Conservation (phyloP, 305 asterid species). For the Fraxinus xanthoxyloides region DNA sequence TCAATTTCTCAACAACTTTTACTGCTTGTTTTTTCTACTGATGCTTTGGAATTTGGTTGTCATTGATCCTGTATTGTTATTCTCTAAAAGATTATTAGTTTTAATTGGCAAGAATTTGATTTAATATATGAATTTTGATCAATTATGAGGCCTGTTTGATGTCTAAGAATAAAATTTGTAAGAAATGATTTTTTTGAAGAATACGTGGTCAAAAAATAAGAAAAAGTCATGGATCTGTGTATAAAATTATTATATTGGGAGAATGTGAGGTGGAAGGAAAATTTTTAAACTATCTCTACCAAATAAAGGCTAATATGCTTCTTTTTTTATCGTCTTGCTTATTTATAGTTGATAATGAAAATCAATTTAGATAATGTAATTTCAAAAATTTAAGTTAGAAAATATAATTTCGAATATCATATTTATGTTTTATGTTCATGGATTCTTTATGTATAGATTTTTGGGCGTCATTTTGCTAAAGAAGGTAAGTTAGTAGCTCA, state of each 20-base stretch:
- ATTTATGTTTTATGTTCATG: background rate
- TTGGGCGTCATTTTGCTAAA: background rate
- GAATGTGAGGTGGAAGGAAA: background rate
- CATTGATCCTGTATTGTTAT: background rate
- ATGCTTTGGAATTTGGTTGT: background rate
- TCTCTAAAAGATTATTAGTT: background rate
- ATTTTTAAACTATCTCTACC: background rate
- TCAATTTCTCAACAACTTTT: background rate
- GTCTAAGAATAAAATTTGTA: background rate
- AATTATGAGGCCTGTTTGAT: background rate
- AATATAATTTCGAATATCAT: too few species aligned
- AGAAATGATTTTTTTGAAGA: background rate
- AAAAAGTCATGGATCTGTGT: too few species aligned
- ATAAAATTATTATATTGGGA: too few species aligned
- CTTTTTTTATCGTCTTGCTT: background rate
- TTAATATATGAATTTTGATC: background rate
- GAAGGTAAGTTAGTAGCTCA: background rate
- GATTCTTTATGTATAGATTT: background rate
- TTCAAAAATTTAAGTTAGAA: background rate
- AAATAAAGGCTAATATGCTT: background rate
- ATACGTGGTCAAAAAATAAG: too few species aligned
- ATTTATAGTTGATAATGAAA: background rate
- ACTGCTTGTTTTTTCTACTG: background rate
- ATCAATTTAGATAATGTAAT: background rate
- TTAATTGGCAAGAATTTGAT: background rate